Conservation (phyloP, 1,284 basidiomycete species). For the Ustilago lituana region DNA sequence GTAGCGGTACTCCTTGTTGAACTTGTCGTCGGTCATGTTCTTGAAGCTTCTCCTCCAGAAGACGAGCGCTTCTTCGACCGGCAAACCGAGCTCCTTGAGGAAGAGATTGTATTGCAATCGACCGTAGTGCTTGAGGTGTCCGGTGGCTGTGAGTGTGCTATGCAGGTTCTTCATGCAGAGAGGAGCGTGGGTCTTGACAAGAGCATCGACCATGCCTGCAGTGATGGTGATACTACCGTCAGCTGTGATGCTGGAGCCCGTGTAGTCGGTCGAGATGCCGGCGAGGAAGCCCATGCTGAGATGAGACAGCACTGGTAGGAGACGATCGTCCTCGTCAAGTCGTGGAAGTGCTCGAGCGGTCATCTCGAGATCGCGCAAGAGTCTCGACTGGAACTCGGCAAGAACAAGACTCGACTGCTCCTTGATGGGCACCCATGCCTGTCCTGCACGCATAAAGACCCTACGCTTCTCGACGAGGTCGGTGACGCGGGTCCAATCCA, state of each 20-base stretch:
- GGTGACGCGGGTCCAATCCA: conserved; percentile 88
- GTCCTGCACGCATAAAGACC: conserved; percentile 82
- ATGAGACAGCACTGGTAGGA: conserved; percentile 89
- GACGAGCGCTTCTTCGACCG: conserved; percentile 90
- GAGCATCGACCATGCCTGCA: conserved; percentile 91
- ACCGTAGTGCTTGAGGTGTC: conserved; percentile 91
- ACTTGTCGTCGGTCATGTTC: conserved; percentile 85
- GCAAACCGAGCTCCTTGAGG: conserved; percentile 86
- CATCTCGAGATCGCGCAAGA: conserved; percentile 85
- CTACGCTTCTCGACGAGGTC: conserved; percentile 87
- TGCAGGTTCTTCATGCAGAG: conserved; percentile 95
- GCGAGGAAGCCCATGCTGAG: conserved; percentile 93
- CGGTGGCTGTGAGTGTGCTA: conserved; percentile 78
- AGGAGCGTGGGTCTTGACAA: conserved; percentile 90
- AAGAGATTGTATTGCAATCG: conserved; percentile 92
- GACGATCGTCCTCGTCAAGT: conserved; percentile 93
- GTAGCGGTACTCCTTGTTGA: conserved; percentile 97
- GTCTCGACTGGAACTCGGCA: conserved; percentile 81
- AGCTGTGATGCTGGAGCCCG: conserved; percentile 66
- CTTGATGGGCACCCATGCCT: conserved; percentile 86
- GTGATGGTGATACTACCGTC: conserved; percentile 76
- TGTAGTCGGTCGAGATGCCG: conserved; percentile 86
- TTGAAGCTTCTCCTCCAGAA: conserved; percentile 92
- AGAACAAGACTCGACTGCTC: conserved; percentile 88
- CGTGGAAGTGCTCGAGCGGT: conserved; percentile 89